Conservation (phyloP, 306 rosid genomes). For the Comarum palustre region DNA sequence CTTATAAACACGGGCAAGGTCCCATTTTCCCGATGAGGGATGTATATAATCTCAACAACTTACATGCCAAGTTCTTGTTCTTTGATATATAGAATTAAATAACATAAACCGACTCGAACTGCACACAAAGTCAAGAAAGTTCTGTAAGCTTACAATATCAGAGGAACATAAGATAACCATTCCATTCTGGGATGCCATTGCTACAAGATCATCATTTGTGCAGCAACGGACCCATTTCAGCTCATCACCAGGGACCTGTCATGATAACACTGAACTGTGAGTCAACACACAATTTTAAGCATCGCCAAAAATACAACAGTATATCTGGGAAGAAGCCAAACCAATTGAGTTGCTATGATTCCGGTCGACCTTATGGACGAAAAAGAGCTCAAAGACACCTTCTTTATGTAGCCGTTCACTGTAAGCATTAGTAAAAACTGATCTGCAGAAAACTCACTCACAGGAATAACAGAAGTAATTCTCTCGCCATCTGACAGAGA, state of each 20-base stretch:
- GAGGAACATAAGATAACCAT: conserved; percentile 75
- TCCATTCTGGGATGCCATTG: conserved; percentile 97
- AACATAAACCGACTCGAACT: neutral
- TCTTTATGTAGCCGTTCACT: conserved; percentile 87
- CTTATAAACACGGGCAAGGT: too few species aligned
- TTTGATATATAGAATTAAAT: neutral
- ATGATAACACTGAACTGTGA: conserved; percentile 30
- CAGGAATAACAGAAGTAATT: conserved; percentile 92
- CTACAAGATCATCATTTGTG: conserved; percentile 84
- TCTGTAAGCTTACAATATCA: conserved; percentile 58
- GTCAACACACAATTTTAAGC: conserved; percentile 19
- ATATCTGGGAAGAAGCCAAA: conserved; percentile 43
- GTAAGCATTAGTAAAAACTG: conserved; percentile 90
- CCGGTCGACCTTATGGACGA: conserved; percentile 90
- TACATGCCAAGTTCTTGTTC: neutral
- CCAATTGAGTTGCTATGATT: conserved; percentile 97
- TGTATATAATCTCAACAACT: too few species aligned
- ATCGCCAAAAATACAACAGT: conserved; percentile 18
- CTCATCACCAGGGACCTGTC: conserved; percentile 89
- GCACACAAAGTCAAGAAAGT: neutral
- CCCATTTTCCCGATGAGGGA: too few species aligned
- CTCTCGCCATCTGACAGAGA: conserved; percentile 91
- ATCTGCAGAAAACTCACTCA: conserved; percentile 79
- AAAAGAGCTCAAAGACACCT: conserved; percentile 81
- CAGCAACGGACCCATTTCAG: conserved; percentile 96